A percentile compares a stretch with the other conserved stretches of the same genome.
phyloP scores from a whole-genome alignment of 805 yeast species.

The Hanseniaspora meyeri region DNA sequence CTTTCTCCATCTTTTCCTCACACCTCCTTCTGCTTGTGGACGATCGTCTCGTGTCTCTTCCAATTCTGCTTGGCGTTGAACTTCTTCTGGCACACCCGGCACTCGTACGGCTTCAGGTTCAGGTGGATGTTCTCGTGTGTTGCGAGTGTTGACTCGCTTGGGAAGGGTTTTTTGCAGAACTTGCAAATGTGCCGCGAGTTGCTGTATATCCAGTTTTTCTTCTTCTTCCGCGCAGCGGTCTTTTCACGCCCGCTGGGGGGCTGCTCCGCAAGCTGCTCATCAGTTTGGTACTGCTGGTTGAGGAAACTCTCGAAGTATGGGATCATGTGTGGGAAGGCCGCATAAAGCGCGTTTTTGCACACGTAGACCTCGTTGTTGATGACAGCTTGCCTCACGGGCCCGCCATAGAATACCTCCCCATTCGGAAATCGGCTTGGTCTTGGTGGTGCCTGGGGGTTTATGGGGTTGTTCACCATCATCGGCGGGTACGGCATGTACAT shows the following conservation, averaged over 20 bases:
- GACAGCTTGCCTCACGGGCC: not conserved
- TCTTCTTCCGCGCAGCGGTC: not conserved
- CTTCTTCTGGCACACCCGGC: conserved; percentile 56
- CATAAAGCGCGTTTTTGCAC: not conserved
- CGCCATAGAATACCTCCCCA: not conserved
- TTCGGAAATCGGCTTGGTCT: too few species aligned
- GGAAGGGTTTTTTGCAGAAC: not conserved
- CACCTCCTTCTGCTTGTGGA: not conserved
- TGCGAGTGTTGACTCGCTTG: conserved; percentile 33
- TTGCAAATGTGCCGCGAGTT: not conserved
- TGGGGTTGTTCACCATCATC: not conserved
- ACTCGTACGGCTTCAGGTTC: conserved; percentile 78
- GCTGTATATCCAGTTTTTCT: not conserved
- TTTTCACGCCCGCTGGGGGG: not conserved
- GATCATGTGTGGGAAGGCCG: not conserved
- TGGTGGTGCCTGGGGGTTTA: too few species aligned
- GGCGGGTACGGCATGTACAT: not conserved
- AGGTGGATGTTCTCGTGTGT: conserved; percentile 76
- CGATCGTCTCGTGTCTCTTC: conserved; percentile 21
- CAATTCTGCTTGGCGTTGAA: conserved; percentile 34
- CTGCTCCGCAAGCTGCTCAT: not conserved
- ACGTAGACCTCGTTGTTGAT: not conserved
- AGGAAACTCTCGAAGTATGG: not conserved
- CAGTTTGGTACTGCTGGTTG: not conserved
- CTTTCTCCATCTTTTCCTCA: too few species aligned